These are phyloP conservation scores for Hypomyces rosellus DNA, from an alignment of 2,329 filamentous ascomycete genomes.

Conservation along the genomic window DNA sequence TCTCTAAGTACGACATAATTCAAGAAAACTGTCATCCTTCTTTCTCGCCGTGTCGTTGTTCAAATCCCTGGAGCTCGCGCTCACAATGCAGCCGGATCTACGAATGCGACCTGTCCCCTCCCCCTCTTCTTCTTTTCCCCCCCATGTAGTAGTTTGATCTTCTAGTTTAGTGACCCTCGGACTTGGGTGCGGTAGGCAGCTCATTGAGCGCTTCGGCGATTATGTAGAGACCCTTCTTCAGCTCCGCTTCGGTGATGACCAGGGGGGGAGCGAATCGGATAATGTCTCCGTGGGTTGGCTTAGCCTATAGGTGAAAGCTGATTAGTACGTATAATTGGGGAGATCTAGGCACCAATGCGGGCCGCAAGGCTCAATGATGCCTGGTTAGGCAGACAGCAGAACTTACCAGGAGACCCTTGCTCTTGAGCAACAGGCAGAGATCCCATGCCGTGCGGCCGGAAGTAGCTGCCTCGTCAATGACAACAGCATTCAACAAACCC, in stretches of 20 bases:
- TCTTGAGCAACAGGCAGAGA: conserved; percentile 89
- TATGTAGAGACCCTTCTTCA: conserved; percentile 68
- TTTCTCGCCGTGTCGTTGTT: conserved; percentile 11
- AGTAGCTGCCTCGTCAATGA: conserved; percentile 86
- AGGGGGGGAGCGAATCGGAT: conserved; percentile 95
- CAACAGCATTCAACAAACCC: conserved; percentile 89
- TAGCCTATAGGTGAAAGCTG: conserved; percentile 55
- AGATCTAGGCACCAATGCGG: conserved; percentile 1
- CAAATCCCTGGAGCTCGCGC: conserved; percentile 18
- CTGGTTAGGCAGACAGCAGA: conserved; percentile 1
- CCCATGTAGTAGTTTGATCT: background rate
- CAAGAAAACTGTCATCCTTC: conserved; percentile 12
- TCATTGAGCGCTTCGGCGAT: conserved; percentile 78
- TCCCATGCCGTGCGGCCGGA: conserved; percentile 91
- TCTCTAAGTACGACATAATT: conserved; percentile 11
- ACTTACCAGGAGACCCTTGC: conserved; percentile 85
- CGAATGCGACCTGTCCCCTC: background rate
- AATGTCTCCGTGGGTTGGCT: conserved; percentile 97
- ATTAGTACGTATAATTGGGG: background rate
- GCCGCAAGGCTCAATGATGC: background rate
- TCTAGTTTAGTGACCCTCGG: conserved; percentile 28
- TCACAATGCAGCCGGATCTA: conserved; percentile 15
- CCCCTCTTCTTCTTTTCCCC: background rate
- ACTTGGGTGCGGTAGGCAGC: conserved; percentile 55
- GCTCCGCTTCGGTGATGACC: conserved; percentile 85